Evolutionary conservation across 257 asterid genomes (phyloP), one percentile per base, ranked within the genome.

Genomic region (Cinchona pubescens): DNA sequence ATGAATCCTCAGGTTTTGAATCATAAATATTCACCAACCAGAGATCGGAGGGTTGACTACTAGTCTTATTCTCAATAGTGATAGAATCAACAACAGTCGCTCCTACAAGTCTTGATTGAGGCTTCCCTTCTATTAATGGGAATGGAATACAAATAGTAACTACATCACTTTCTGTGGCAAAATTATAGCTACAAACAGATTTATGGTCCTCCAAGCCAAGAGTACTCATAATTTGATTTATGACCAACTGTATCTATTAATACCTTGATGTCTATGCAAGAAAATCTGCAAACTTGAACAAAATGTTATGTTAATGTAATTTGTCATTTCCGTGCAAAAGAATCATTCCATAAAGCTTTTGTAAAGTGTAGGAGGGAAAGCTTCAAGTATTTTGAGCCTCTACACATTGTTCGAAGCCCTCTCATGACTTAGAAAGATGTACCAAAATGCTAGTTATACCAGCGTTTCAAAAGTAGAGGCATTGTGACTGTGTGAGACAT

Each of bases 11-110:
- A 5, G 99, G 99, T 79, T 95, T 95, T 7, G 99, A 84, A 78
- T 95, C 94, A 38, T 92, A 95, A 53, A 95, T 87, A 14, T 82
- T 84, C 81, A 92, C 88, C 4, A 94, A 90, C 96, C 96, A 91
- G 30, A 95, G 86, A 37, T 90, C 90, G 73, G 91, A 43, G 30
- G 89, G 74, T 40, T n/a, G n/a, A n/a, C 85, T 94, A 27, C 35
- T 55, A 4, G 89, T 79, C 16, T 69, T 84, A 85, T 92, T 95
- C 66, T 85, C 80, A 53, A 95, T 73, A 1, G 91, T 92, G 38
- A 95, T 73, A 0, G 90, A 75, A 76, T 90, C 92, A 7, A 66
- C 81, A 35, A 86, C 67, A 5, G 87, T 85, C 69, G 88, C 96
- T 72, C 97, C 98, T 37, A 88, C 89, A 35, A 82, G 55, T 77